Evolutionary conservation across 306 rosid genomes (phyloP).

Genomic region (Cicer chorassanicum): DNA sequence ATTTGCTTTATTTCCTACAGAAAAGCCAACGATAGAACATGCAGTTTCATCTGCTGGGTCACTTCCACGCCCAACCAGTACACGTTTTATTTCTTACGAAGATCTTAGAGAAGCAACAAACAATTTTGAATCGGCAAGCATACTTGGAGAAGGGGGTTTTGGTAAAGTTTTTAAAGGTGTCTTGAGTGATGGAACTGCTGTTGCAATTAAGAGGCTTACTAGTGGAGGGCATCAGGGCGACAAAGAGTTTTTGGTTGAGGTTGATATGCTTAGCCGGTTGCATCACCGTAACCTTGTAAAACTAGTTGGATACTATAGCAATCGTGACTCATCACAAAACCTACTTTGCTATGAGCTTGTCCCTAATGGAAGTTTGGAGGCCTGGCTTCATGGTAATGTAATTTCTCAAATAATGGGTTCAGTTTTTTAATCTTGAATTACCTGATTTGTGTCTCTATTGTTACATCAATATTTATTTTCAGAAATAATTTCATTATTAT

Average conservation of each 20-base stretch:
- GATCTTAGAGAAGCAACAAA: constrained; percentile 96
- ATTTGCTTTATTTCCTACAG: constrained; percentile 47
- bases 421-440: constrained; percentile 10
- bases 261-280: constrained; percentile 97
- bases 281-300: constrained; percentile 98
- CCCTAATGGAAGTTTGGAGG: constrained; percentile 96
- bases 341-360: constrained; percentile 97
- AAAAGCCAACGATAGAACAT: constrained; percentile 63
- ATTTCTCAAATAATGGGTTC: constrained; percentile 39
- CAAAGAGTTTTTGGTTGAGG: constrained; percentile 92
- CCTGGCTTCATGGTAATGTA: constrained; percentile 96
- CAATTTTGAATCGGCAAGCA: constrained; percentile 80
- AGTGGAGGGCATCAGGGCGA: constrained; percentile 96
- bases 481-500: constrained; percentile 30
- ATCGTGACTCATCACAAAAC: constrained; percentile 85
- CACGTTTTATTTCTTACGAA: constrained; percentile 86
- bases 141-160: constrained; percentile 97
- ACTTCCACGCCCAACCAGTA: constrained; percentile 88
- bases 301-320: constrained; percentile 88
- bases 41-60: constrained; percentile 62
- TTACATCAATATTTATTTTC: constrained; percentile 13
- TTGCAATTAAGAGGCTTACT: constrained; percentile 93
- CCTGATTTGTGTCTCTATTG: constrained; percentile 24
- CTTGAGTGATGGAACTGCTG: constrained; percentile 90
- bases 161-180: constrained; percentile 94